Evolutionary conservation across 1,284 basidiomycete species (phyloP), one percentile per base, ranked within the genome.

Genomic region (Irpex rosettiformis): DNA sequence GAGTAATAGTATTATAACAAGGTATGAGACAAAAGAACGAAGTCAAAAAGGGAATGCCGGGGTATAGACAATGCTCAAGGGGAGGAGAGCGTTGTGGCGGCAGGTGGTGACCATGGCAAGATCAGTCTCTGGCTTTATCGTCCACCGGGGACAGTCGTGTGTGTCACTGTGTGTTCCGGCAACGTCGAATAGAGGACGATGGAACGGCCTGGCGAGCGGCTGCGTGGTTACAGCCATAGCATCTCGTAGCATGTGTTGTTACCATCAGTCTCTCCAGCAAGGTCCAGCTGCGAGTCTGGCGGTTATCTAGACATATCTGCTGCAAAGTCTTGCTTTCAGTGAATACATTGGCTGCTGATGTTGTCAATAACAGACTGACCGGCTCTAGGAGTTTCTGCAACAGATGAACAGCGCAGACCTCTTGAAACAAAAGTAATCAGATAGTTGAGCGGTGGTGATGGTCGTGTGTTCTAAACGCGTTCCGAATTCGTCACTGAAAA

Each of bases 21-120:
- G 10, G 18, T 37, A 16, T n/a, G 16, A 37, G 11, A 37, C 33
- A 51, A 51, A 27, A 51, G 27, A 51, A 27, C 16, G 48, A 25
- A 25, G 13, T 7, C 48, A 24, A 51, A 10, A 24, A 43, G 22
- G 30, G 28, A 21, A 8, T 13, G 30, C 54, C 54, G 54, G 54
- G 54, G 54, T 55, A 55, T 55, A 47, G 52, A 54, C 52, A 54
- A 54, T 22, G 48, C 48, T 51, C 52, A 18, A 37, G 55, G n/a
- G 55, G 55, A 29, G 55, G 25, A 51, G 48, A 51, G 48, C 48
- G 48, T 51, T 29, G 45, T 30, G 40, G 27, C 55, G 24, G 45
- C 54, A 43, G 54, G 54, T 40, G 40, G 25, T 22, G 54, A 40
- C 24, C 40, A 25, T 28, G 33, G n/a, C 42, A 33, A 24, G 33